Evolutionary conservation across 345 rosid genomes (phyloP).

Genomic region (Syzygium grande): DNA sequence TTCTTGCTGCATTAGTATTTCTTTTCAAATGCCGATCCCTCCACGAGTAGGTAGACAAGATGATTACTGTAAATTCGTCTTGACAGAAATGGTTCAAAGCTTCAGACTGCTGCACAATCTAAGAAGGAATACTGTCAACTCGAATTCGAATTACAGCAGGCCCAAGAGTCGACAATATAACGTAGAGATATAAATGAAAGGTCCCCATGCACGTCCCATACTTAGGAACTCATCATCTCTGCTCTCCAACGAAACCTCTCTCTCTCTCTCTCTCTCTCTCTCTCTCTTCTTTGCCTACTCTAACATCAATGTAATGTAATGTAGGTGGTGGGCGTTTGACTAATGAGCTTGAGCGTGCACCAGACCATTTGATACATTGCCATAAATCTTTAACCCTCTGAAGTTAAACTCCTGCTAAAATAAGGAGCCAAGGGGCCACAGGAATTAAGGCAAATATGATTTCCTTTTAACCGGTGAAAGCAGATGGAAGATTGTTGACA

Average conservation of each 20-base stretch:
- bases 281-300: not conserved
- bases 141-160: not conserved
- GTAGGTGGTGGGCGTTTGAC: constrained; percentile 9
- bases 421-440: constrained; percentile 50
- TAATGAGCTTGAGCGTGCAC: constrained; percentile 21
- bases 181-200: not conserved
- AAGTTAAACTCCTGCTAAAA: constrained; percentile 33
- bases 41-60: not conserved
- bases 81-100: not conserved
- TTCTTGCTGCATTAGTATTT: not conserved
- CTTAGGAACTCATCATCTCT: not conserved
- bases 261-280: not conserved
- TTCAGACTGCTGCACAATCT: not conserved
- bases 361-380: constrained; percentile 17
- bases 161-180: not conserved
- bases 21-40: not conserved
- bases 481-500: constrained; percentile 17
- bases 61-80: not conserved
- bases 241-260: not conserved
- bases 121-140: not conserved
- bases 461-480: constrained; percentile 34
- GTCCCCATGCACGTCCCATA: not conserved
- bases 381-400: constrained; percentile 55
- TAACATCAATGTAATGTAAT: not conserved
- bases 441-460: constrained; percentile 33